These are phyloP conservation scores for Botryococcus braunii DNA, from an alignment of 163 green algal species.

Conservation along the genomic window DNA sequence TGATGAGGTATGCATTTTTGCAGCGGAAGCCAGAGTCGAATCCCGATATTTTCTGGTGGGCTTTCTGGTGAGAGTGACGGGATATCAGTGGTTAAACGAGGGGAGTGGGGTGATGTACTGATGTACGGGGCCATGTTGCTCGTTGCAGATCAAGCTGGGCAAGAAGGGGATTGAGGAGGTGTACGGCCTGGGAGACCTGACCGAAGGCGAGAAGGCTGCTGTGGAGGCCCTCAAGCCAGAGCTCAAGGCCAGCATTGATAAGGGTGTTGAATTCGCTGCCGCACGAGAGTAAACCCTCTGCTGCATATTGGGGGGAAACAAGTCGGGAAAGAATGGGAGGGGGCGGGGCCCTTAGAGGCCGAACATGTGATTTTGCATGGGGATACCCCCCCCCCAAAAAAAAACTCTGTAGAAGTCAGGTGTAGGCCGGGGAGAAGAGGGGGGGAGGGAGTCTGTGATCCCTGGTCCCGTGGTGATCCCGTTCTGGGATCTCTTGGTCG, in stretches of 20 bases:
- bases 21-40: no score
- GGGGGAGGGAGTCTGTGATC: no score
- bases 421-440: no score
- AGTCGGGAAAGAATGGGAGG: no score
- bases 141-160: slow-evolving; percentile 47
- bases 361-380: no score
- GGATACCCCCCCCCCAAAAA: no score
- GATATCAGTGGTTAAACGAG: not conserved
- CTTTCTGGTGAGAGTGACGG: not conserved
- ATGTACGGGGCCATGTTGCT: not conserved
- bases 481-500: no score
- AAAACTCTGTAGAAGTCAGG: no score
- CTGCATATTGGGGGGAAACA: no score
- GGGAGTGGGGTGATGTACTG: not conserved
- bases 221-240: slow-evolving; percentile 72
- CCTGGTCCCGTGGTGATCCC: no score
- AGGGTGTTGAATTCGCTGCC: slow-evolving; percentile 80
- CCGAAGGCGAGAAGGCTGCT: slow-evolving; percentile 63
- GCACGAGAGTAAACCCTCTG: no score
- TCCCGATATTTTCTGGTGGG: not conserved
- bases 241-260: slow-evolving; percentile 77
- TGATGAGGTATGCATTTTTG: not conserved
- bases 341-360: no score
- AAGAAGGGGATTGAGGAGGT: slow-evolving; percentile 66
- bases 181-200: slow-evolving; percentile 59